These are phyloP conservation scores for Colletotrichum tropicicola DNA, from an alignment of 2,329 filamentous ascomycete species.

Conservation along the genomic window DNA sequence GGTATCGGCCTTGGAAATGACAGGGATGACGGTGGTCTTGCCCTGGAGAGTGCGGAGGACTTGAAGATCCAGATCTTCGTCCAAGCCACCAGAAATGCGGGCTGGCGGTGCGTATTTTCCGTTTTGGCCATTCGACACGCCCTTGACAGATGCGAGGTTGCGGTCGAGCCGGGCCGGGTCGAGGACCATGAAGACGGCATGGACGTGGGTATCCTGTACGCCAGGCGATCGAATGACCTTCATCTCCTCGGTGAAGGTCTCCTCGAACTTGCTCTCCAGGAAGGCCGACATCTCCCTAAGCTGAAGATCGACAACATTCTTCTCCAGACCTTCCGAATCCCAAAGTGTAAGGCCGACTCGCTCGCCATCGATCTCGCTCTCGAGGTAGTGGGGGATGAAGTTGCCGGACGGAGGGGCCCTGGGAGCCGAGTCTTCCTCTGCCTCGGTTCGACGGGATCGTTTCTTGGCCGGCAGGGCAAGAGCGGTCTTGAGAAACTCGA, in stretches of 20 bases:
- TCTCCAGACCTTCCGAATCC: conserved; percentile 96
- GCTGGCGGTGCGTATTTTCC: conserved; percentile 53
- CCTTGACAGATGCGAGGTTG: conserved; percentile 77
- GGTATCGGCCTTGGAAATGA: conserved; percentile 96
- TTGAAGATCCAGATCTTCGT: conserved; percentile 90
- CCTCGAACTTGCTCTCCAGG: conserved; percentile 97
- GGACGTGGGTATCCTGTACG: conserved; percentile 95
- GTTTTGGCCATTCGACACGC: conserved; percentile 59
- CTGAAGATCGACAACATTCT: conserved; percentile 94
- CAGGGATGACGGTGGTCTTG: conserved; percentile 94
- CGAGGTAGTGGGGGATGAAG: conserved; percentile 89
- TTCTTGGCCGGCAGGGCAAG: conserved; percentile 86
- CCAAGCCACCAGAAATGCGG: conserved; percentile 73
- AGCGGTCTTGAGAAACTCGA: conserved; percentile 91
- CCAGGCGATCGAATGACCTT: conserved; percentile 95
- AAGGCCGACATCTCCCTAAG: conserved; percentile 91
- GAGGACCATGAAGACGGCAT: conserved; percentile 91
- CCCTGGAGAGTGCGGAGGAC: conserved; percentile 87
- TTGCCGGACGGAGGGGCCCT: conserved; percentile 61
- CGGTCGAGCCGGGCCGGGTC: conserved; percentile 87
- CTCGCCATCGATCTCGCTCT: conserved; percentile 94
- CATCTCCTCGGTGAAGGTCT: conserved; percentile 97
- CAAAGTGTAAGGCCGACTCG: conserved; percentile 92
- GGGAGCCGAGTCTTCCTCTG: conserved; percentile 64
- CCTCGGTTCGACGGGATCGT: conserved; percentile 61